Evolutionary conservation across 208 protist genomes (phyloP), one percentile per base, ranked within the genome.

Genomic region (Trypanosoma melophagium): DNA sequence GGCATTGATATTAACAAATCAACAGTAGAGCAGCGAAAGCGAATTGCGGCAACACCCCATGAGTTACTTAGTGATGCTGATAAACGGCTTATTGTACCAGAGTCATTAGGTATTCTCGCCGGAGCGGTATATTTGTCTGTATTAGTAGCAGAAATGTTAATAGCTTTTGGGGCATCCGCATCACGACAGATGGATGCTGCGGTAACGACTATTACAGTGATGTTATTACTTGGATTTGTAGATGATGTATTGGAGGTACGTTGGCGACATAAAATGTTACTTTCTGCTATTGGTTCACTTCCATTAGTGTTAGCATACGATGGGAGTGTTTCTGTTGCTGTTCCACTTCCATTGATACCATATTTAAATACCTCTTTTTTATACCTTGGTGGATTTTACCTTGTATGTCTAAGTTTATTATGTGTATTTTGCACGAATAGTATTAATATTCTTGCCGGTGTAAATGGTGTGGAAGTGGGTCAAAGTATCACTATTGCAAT

Each of bases 401-500:
- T 98, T 25, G 61, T 99, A 12, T 99, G 98, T 77, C 87, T 99
- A 56, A 74, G 80, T n/a, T 68, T 98, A 64, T 71, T 99, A 22
- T 97, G 96, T 59, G 91, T 99, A 21, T 99, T 99, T 72, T 99
- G 97, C 74, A 99, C 98, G 3, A 99, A 99, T 77, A 95, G 96
- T 57, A 99, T 99, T 81, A 99, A 99, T 82, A 99, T 99, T 65
- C 89, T 99, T 17, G 98, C 99, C 0, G 99, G 99, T 50, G 94
- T 99, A 31, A 99, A 99, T 80, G 99, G 99, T 9, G 78, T 98
- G 0, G 96, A 99, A 76, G 97, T 96, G 19, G 98, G 98, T 16
- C 98, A 99, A 87, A 97, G 92, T 44, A 79, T 98, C 56, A 83
- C 99, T 7, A 99, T 99, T 66, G 94, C 86, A 9, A 31, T 90